These are phyloP conservation scores for Lepraria neglecta DNA, from an alignment of 495 filamentous ascomycete genomes.

Conservation along the genomic window DNA sequence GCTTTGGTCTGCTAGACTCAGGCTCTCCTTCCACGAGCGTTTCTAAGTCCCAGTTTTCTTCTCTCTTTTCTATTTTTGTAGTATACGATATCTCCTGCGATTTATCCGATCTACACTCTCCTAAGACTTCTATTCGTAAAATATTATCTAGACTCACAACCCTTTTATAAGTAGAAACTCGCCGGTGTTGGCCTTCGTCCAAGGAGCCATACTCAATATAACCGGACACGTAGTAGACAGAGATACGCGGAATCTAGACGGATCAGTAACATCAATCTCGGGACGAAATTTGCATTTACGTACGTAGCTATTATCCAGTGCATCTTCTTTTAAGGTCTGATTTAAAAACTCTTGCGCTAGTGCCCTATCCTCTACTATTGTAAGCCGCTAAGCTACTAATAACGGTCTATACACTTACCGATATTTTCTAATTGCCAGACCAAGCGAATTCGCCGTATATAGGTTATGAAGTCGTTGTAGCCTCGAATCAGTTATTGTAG, in stretches of 20 bases:
- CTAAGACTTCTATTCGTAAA: conserved; percentile 10
- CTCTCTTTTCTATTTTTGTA: conserved; percentile 1
- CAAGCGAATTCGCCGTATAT: conserved; percentile 30
- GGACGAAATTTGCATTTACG: conserved; percentile 9
- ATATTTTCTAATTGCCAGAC: conserved; percentile 33
- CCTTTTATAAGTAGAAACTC: background rate
- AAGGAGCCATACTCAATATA: background rate
- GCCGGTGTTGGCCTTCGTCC: background rate
- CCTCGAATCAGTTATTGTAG: conserved; percentile 32
- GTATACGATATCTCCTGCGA: background rate
- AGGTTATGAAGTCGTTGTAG: conserved; percentile 31
- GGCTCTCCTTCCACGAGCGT: background rate
- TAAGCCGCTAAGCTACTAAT: conserved; percentile 6
- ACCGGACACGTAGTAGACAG: conserved; percentile 18
- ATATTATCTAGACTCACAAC: conserved; percentile 2
- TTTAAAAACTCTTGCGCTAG: conserved; percentile 8
- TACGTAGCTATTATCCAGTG: conserved; percentile 10
- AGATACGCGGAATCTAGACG: conserved; percentile 4
- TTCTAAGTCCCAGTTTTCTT: conserved; percentile 3
- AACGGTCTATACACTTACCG: conserved; percentile 12
- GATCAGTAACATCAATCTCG: conserved; percentile 1
- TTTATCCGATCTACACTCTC: background rate
- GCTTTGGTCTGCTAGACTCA: background rate
- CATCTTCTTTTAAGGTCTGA: conserved; percentile 11
- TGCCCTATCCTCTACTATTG: conserved; percentile 4